Evolutionary conservation across 768 basidiomycete genomes (phyloP).

Genomic region (Pluteus cervinus): DNA sequence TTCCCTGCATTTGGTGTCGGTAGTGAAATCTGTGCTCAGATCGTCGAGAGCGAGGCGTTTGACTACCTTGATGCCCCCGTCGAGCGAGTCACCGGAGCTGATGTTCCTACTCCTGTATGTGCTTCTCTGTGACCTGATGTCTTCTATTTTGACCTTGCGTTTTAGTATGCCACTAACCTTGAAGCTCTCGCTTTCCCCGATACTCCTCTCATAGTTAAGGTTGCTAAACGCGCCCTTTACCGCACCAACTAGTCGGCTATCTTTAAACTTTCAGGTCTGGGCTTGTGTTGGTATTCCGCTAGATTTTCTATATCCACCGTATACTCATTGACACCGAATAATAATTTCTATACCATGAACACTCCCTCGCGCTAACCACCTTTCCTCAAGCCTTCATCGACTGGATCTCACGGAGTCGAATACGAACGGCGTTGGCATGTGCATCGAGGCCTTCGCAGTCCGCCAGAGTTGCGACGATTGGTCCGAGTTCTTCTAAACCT

Average conservation of each 20-base stretch:
- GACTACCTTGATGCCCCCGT: conserved; percentile 98
- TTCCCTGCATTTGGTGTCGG: conserved; percentile 99
- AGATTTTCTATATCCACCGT: conserved; percentile 4
- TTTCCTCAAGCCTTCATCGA: too few relatives aligned
- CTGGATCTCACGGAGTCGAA: conserved; percentile 44
- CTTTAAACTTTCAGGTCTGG: conserved; percentile 2
- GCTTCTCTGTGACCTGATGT: neutral
- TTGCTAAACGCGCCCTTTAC: conserved; percentile 90
- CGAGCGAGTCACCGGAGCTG: conserved; percentile 95
- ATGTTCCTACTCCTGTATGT: conserved; percentile 93
- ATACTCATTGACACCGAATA: neutral
- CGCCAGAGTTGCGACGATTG: conserved; percentile 82
- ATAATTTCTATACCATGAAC: too few relatives aligned
- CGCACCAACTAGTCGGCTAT: conserved; percentile 61
- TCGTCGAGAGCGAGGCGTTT: conserved; percentile 95
- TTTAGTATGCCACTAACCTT: conserved; percentile 83
- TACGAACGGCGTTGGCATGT: conserved; percentile 93
- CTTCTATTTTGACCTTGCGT: neutral
- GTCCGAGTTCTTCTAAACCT: conserved; percentile 77
- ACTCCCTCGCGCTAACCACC: too few relatives aligned
- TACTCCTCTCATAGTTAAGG: conserved; percentile 85
- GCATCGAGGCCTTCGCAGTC: conserved; percentile 94
- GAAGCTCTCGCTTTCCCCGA: conserved; percentile 94
- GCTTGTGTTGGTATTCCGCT: conserved; percentile 5
- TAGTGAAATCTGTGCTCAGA: conserved; percentile 96